A percentile compares a stretch with the other conserved stretches of the same genome.
Evolutionary conservation across 163 green algal species (phyloP).

Genomic region (Scenedesmus sp.): DNA sequence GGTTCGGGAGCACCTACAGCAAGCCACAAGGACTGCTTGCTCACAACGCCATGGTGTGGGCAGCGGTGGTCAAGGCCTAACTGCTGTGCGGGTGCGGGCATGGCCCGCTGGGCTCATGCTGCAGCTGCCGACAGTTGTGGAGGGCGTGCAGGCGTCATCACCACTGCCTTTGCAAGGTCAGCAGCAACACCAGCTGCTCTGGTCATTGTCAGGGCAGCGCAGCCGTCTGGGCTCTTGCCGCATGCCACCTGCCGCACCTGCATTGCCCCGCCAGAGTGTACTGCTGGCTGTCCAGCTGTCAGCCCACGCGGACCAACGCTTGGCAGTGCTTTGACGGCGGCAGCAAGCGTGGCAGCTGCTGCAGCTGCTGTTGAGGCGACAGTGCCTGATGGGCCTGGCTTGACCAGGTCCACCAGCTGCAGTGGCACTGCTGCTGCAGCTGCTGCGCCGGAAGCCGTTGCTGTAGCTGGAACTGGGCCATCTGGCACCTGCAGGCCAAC

Average conservation of each 20-base stretch:
- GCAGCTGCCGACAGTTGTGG: no score
- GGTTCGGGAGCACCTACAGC: not conserved
- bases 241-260: not conserved
- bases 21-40: not conserved
- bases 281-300: not conserved
- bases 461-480: not conserved
- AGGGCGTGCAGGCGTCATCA: not conserved
- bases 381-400: constrained; percentile 40
- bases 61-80: not conserved
- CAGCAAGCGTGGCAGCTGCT: constrained; percentile 17
- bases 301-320: constrained; percentile 3
- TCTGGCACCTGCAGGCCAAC: not conserved
- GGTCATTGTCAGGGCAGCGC: not conserved
- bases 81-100: not conserved
- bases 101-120: not conserved
- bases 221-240: no score
- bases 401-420: constrained; percentile 44
- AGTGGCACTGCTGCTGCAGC: not conserved
- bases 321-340: not conserved
- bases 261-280: not conserved
- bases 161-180: no score
- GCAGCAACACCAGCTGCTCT: not conserved
- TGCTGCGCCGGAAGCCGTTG: not conserved
- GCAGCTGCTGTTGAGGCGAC: constrained; percentile 49
- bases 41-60: not conserved